Percentiles rank a stretch among this genome's conserved stretches.
These are phyloP conservation scores for Gnaphalium uliginosum DNA, from an alignment of 129 eudicot species.

Conservation along the genomic window DNA sequence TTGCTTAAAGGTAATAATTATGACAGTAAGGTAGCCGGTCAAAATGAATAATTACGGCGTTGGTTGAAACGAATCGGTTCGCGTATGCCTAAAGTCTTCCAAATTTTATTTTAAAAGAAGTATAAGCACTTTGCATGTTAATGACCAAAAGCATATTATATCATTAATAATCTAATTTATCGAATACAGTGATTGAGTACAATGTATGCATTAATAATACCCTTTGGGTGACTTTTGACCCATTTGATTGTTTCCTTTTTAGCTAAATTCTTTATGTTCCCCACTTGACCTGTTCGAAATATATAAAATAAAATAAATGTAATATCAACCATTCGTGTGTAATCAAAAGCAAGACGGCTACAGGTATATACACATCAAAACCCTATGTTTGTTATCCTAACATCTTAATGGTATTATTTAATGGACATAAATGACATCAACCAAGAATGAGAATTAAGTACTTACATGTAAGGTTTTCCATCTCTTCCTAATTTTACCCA, in stretches of 20 bases:
- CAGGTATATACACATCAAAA: neutral
- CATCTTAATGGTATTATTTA: constrained; percentile 7
- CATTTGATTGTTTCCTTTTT: too few species aligned
- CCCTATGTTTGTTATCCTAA: neutral
- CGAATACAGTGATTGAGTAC: neutral
- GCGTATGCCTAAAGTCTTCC: too few species aligned
- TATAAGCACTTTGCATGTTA: neutral
- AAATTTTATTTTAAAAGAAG: neutral
- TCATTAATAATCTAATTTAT: neutral
- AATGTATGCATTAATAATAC: neutral
- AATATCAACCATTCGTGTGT: too few species aligned
- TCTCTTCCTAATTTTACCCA: constrained; percentile 76
- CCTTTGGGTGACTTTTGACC: too few species aligned
- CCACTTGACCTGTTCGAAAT: too few species aligned
- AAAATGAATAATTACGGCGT: neutral
- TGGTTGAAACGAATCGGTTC: neutral
- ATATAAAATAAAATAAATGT: too few species aligned
- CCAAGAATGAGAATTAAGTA: constrained; percentile 17
- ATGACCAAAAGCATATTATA: neutral
- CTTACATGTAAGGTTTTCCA: constrained; percentile 97
- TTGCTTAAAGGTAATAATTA: constrained; percentile 3
- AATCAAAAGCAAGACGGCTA: neutral
- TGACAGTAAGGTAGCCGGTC: neutral
- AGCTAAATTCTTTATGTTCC: too few species aligned
- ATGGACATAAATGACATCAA: constrained; percentile 3